A percentile compares a stretch with the other conserved stretches of the same genome.
phyloP scores from a whole-genome alignment of 2,329 filamentous ascomycete genomes.

The Hawksworthiomyces lignivorus region DNA sequence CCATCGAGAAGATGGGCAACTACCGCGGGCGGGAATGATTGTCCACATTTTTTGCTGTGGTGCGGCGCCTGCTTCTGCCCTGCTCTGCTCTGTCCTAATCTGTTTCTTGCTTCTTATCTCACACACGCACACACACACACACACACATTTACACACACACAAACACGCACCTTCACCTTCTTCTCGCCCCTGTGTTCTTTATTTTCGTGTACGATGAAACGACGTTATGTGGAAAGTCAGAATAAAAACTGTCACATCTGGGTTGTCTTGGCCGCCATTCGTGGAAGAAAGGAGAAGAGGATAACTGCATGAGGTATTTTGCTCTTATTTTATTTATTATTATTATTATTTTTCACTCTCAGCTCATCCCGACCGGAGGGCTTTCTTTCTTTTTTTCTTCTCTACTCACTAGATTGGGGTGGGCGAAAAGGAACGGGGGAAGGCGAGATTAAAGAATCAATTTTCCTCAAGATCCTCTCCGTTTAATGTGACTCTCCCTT shows the following conservation, averaged over 20 bases:
- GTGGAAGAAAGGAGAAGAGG: too few relatives aligned
- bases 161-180: not conserved
- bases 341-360: too few relatives aligned
- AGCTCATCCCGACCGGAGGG: too few relatives aligned
- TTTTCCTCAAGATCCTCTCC: not conserved
- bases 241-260: too few relatives aligned
- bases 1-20: conserved; percentile 81
- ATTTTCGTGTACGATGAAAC: conserved; percentile 9
- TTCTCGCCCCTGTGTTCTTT: not conserved
- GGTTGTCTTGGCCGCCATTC: too few relatives aligned
- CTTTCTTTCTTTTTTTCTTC: too few relatives aligned
- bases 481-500: not conserved
- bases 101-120: not conserved
- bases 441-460: not conserved
- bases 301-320: not conserved
- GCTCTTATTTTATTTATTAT: too few relatives aligned
- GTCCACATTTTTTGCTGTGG: not conserved
- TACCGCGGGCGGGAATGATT: conserved; percentile 36
- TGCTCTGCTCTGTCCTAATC: not conserved
- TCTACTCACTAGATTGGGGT: too few relatives aligned
- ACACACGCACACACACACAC: too few relatives aligned
- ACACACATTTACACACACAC: too few relatives aligned
- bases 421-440: not conserved
- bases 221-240: conserved; percentile 7
- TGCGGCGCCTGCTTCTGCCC: not conserved